These are phyloP conservation scores for Paraphaeosphaeria minitans DNA, from an alignment of 2,329 filamentous ascomycete species.

Conservation along the genomic window DNA sequence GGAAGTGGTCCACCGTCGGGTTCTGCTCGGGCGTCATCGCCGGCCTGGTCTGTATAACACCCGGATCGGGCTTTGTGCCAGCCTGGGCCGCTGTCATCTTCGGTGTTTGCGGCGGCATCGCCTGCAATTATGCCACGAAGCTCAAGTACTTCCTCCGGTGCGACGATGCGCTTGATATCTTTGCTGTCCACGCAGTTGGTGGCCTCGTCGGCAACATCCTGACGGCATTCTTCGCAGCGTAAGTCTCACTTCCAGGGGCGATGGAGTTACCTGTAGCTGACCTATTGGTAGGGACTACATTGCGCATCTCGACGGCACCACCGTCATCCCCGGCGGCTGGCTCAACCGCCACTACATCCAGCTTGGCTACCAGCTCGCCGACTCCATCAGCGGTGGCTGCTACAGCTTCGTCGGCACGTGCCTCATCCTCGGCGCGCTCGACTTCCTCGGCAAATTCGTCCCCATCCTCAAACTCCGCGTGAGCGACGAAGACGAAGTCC, in stretches of 20 bases:
- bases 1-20: slow-evolving; percentile 90
- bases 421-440: slow-evolving; percentile 66
- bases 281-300: slow-evolving; percentile 69
- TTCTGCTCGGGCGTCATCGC: slow-evolving; percentile 92
- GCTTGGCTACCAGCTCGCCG: slow-evolving; percentile 81
- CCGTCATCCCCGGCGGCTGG: slow-evolving; percentile 76
- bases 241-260: slow-evolving; percentile 33
- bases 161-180: slow-evolving; percentile 84
- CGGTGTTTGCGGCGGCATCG: slow-evolving; percentile 74
- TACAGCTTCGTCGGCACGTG: slow-evolving; percentile 82
- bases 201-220: slow-evolving; percentile 64
- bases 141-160: slow-evolving; percentile 82
- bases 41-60: slow-evolving; percentile 85
- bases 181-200: slow-evolving; percentile 64
- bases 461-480: slow-evolving; percentile 77
- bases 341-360: slow-evolving; percentile 84
- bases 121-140: slow-evolving; percentile 90
- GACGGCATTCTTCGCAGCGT: slow-evolving; percentile 77
- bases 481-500: slow-evolving; percentile 76
- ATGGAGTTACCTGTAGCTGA: neutral
- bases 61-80: slow-evolving; percentile 83
- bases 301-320: slow-evolving; percentile 75
- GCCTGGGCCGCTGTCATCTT: slow-evolving; percentile 83
- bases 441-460: slow-evolving; percentile 76
- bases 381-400: slow-evolving; percentile 73